Evolutionary conservation across 2,329 filamentous ascomycete genomes (phyloP).

Genomic region (Alternaria arbusti): DNA sequence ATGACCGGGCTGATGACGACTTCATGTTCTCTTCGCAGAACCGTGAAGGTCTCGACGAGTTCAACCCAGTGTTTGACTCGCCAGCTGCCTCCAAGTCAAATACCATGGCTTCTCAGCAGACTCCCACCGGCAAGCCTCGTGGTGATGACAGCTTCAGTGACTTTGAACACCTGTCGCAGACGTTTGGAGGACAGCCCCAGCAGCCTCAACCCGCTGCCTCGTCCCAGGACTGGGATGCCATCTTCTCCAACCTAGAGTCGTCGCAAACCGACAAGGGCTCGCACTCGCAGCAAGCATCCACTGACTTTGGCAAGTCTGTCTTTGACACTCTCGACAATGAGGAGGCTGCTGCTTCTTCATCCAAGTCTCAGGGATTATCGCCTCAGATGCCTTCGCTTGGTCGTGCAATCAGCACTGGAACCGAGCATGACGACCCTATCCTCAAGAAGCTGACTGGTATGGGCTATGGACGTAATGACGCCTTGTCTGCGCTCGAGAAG

Average conservation of each 20-base stretch:
- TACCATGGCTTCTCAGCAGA: constrained; percentile 54
- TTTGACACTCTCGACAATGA: constrained; percentile 46
- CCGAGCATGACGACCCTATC: constrained; percentile 88
- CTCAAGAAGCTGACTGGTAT: constrained; percentile 87
- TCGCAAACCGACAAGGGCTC: constrained; percentile 41
- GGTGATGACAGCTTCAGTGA: constrained; percentile 57
- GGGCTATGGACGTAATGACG: constrained; percentile 79
- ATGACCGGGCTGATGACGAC: constrained; percentile 73
- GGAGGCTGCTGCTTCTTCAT: constrained; percentile 38
- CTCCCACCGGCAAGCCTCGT: constrained; percentile 47
- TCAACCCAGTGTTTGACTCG: constrained; percentile 82
- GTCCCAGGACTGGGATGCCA: constrained; percentile 89
- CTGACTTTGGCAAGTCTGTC: constrained; percentile 46
- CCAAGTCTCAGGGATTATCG: constrained; percentile 27
- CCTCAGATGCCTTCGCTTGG: constrained; percentile 59
- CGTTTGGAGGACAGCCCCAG: constrained; percentile 50
- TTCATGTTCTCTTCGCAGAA: constrained; percentile 71
- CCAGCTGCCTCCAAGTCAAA: constrained; percentile 57
- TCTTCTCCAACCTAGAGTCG: constrained; percentile 82
- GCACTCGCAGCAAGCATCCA: constrained; percentile 39
- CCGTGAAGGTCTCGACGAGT: constrained; percentile 74
- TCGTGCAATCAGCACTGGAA: constrained; percentile 73
- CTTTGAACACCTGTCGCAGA: constrained; percentile 54
- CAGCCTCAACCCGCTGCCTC: constrained; percentile 50
- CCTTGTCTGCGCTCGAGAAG: constrained; percentile 83